Base-by-base conservation (phyloP, 768 basidiomycete genomes). In the Lepiota brunneoincarnata region DNA sequence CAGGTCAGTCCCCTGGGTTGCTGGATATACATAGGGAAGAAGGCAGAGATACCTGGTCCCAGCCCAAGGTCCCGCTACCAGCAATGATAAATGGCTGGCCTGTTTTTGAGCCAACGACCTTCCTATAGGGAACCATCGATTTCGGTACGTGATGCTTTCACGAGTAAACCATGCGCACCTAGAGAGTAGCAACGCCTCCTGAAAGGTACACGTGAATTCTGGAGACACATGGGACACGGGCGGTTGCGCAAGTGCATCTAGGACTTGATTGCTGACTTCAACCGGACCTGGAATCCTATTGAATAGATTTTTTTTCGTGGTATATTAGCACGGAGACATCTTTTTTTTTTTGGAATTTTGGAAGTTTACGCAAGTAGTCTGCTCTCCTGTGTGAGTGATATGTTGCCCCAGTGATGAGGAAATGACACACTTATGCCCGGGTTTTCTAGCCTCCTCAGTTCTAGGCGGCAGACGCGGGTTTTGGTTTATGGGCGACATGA, bases 31-130 rank as follows among this genome's bases (percentile, higher is more conserved):
- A 9, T 2, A 38, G 35, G n/a, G 14, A 11, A 34, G n/a, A n/a
- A n/a, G n/a, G n/a, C 3, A 7, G 3, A 1, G 17, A 1, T 40
- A 54, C 53, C 45, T 54, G 86, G 64, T 94, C 92, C 91, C 93
- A 96, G 14, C 93, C 93, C 26, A 96, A 74, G 2, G 93, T 96
- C 21, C 93, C 93, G 53, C 84, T 87, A 1, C 93, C 93, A 3
- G 89, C 83, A 49, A 96, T 83, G 63, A 97, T 71, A 75, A 97
- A 90, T 0, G 86, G 87, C 64, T 91, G 92, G 6, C 78, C 85
- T 70, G 41, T 75, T 75, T 26, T 92, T 83, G 63, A 79, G 82
- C 20, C 53, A 15, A 95, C 72, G 17, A 94, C 82, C 49, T 86
- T 70, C 55, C 87, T 85, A 56, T 37, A 11, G n/a, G n/a, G 18